Conservation (phyloP, 2,329 filamentous ascomycete species). For the Mariannaea elegans region DNA sequence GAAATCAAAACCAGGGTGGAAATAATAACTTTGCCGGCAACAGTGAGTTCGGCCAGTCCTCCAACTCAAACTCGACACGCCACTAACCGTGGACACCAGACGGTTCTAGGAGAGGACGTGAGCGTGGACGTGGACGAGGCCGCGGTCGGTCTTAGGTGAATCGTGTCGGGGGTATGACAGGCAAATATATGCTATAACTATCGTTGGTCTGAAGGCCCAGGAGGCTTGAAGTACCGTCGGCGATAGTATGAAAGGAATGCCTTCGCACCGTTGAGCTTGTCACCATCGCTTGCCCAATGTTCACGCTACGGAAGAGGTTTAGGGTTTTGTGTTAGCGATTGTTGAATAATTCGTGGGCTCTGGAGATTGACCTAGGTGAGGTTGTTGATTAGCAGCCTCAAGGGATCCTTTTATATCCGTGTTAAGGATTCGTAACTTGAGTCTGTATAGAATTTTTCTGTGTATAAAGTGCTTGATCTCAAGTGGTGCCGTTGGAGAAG, state of each 20-base stretch:
- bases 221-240: not conserved
- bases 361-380: not conserved
- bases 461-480: too few relatives aligned
- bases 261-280: too few relatives aligned
- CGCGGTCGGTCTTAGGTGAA: not conserved
- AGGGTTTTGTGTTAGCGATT: not conserved
- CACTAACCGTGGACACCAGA: slow-evolving; percentile 5
- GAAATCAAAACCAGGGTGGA: slow-evolving; percentile 1
- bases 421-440: too few relatives aligned
- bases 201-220: not conserved
- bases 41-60: not conserved
- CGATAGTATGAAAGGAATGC: not conserved
- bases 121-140: slow-evolving; percentile 1
- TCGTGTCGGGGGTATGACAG: not conserved
- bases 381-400: not conserved
- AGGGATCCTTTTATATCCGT: not conserved
- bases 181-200: not conserved
- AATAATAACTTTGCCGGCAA: not conserved
- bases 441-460: not conserved
- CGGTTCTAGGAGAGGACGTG: not conserved
- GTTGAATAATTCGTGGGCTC: slow-evolving; percentile 5
- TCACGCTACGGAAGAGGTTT: not conserved
- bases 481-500: too few relatives aligned
- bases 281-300: not conserved
- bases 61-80: not conserved